These are phyloP conservation scores for Trichoderma arundinaceum DNA, from an alignment of 2,329 filamentous ascomycete species.

Conservation along the genomic window DNA sequence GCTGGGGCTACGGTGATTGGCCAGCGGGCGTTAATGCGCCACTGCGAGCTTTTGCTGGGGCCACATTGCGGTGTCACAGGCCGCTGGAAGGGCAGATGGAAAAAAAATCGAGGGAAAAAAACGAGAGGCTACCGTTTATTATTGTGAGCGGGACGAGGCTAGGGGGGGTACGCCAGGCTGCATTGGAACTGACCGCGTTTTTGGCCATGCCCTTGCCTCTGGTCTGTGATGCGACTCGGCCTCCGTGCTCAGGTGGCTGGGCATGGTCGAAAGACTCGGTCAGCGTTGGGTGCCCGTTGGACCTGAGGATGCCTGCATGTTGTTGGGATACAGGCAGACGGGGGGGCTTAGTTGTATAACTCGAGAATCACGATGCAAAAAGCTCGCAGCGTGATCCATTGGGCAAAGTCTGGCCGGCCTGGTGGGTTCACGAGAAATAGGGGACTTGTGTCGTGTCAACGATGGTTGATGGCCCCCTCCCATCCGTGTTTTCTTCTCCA, in stretches of 20 bases:
- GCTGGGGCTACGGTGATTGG: conserved; percentile 9
- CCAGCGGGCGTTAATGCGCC: conserved; percentile 10
- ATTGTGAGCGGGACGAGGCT: conserved; percentile 27
- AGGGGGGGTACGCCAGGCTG: not conserved
- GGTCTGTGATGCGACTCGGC: not conserved
- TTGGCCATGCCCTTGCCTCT: conserved; percentile 12
- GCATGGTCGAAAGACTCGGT: not conserved
- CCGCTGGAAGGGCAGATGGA: not conserved
- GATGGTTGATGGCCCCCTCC: not conserved
- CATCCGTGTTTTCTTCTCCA: not conserved
- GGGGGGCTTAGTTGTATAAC: not conserved
- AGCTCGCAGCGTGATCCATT: not conserved
- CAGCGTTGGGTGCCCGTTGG: conserved; percentile 6
- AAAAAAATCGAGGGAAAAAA: not conserved
- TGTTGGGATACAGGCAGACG: not conserved
- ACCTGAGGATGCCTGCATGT: conserved; percentile 22
- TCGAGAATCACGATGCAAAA: no score
- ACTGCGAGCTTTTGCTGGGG: conserved; percentile 15
- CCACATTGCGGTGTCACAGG: conserved; percentile 27
- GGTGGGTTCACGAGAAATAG: conserved; percentile 25
- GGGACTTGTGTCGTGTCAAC: conserved; percentile 20
- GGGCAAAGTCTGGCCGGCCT: not conserved
- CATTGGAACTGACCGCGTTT: conserved; percentile 29
- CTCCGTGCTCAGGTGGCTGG: not conserved
- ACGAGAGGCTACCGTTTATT: conserved; percentile 8